These are phyloP conservation scores for Ogataea methylovora DNA, from an alignment of 805 yeast genomes.

Conservation along the genomic window DNA sequence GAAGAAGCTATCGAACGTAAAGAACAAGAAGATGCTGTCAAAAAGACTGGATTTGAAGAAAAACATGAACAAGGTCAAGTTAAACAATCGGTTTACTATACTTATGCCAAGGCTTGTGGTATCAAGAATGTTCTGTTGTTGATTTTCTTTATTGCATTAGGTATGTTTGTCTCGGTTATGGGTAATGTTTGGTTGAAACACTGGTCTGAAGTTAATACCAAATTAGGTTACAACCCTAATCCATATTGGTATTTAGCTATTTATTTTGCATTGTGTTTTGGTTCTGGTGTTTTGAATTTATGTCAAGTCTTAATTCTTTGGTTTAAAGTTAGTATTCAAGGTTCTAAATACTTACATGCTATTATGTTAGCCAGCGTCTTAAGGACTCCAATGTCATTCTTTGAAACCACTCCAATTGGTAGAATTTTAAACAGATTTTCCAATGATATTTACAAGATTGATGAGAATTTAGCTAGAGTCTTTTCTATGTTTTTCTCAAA, in stretches of 20 bases:
- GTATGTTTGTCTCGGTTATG: conserved; percentile 54
- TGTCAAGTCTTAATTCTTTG: conserved; percentile 64
- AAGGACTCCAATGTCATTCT: conserved; percentile 91
- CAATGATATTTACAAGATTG: conserved; percentile 83
- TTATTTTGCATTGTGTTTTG: conserved; percentile 69
- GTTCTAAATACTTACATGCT: conserved; percentile 70
- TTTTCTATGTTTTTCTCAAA: conserved; percentile 63
- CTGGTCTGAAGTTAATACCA: conserved; percentile 90
- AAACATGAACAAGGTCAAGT: conserved; percentile 91
- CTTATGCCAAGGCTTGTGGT: conserved; percentile 86
- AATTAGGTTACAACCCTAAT: conserved; percentile 61
- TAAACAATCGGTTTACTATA: conserved; percentile 74
- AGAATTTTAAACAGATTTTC: conserved; percentile 87
- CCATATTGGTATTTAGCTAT: conserved; percentile 66
- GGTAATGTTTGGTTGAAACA: conserved; percentile 92
- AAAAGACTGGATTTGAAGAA: conserved; percentile 50
- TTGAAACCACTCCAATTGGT: conserved; percentile 94
- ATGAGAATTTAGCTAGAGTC: conserved; percentile 66
- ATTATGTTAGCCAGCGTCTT: conserved; percentile 66
- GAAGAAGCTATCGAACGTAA: conserved; percentile 22
- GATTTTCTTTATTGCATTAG: conserved; percentile 44
- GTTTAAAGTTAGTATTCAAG: conserved; percentile 77
- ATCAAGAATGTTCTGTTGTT: conserved; percentile 54
- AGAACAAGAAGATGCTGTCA: conserved; percentile 28
- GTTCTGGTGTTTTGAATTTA: conserved; percentile 52